Conservation (phyloP, 1,284 basidiomycete genomes). For the Abortiporus biennis region DNA sequence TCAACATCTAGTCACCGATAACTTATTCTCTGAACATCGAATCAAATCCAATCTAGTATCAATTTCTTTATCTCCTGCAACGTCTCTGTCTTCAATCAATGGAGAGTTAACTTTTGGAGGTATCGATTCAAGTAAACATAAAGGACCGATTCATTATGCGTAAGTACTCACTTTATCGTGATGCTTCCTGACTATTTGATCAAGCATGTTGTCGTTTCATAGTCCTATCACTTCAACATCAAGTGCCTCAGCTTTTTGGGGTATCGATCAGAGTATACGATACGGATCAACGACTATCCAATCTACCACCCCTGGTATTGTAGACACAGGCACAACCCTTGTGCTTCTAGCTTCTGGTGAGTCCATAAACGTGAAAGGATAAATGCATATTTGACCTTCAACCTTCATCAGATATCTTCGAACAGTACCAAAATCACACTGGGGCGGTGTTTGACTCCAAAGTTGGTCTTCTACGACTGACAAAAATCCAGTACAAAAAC, state of each 20-base stretch:
- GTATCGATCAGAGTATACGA: too few relatives aligned
- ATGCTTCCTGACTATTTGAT: not conserved
- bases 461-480: slow-evolving; percentile 20
- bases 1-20: slow-evolving; percentile 39
- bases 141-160: slow-evolving; percentile 39
- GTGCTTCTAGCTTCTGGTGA: slow-evolving; percentile 28
- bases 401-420: slow-evolving; percentile 18
- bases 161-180: slow-evolving; percentile 21
- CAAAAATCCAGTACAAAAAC: slow-evolving; percentile 15
- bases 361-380: not conserved
- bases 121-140: slow-evolving; percentile 39
- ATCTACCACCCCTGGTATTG: slow-evolving; percentile 18
- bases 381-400: slow-evolving; percentile 4
- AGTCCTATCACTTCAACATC: slow-evolving; percentile 22
- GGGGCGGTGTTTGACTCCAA: slow-evolving; percentile 16
- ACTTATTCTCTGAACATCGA: slow-evolving; percentile 30
- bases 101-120: slow-evolving; percentile 36
- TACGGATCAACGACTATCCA: slow-evolving; percentile 24
- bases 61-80: slow-evolving; percentile 43
- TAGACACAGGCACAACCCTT: slow-evolving; percentile 26
- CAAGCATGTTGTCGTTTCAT: not conserved
- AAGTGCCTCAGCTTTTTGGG: slow-evolving; percentile 29
- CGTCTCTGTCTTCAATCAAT: slow-evolving; percentile 16
- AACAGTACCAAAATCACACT: slow-evolving; percentile 16
- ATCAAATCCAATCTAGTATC: slow-evolving; percentile 29